These are phyloP conservation scores for Claviceps maximensis DNA, from an alignment of 2,329 filamentous ascomycete species.

Conservation along the genomic window DNA sequence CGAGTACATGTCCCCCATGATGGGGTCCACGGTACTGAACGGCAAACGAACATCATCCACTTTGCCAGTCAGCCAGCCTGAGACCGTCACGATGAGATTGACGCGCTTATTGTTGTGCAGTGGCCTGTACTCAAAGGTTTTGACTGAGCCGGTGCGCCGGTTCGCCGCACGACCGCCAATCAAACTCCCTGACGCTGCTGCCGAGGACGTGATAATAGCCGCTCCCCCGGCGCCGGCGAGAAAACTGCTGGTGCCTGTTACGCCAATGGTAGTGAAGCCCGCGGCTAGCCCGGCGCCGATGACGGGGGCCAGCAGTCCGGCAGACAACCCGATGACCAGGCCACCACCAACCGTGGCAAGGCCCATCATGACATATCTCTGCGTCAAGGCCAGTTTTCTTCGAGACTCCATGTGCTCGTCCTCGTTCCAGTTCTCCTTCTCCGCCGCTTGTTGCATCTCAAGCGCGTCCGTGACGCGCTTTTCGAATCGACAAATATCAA, in stretches of 20 bases:
- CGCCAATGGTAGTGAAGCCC: constrained; percentile 88
- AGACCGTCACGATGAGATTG: constrained; percentile 88
- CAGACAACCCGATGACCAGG: constrained; percentile 87
- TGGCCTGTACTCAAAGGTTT: constrained; percentile 92
- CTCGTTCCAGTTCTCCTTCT: constrained; percentile 97
- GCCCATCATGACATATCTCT: constrained; percentile 88
- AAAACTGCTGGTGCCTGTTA: constrained; percentile 78
- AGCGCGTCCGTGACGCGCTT: constrained; percentile 92
- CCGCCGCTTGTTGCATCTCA: constrained; percentile 91
- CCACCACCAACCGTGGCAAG: constrained; percentile 91
- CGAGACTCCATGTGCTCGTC: constrained; percentile 83
- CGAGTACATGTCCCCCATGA: constrained; percentile 98
- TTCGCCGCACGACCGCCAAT: constrained; percentile 80
- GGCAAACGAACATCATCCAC: constrained; percentile 91
- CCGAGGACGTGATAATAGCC: constrained; percentile 83
- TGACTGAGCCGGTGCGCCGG: constrained; percentile 78
- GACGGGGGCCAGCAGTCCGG: constrained; percentile 79
- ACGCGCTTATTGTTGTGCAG: constrained; percentile 96
- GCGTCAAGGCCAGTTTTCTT: constrained; percentile 67
- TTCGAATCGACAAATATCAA: constrained; percentile 93
- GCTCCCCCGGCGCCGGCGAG: constrained; percentile 85
- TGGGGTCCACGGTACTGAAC: constrained; percentile 88
- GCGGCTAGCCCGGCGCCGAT: constrained; percentile 90
- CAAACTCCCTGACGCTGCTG: constrained; percentile 72
- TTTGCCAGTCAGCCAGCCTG: constrained; percentile 97